phyloP scores from a whole-genome alignment of 192 early-diverging fungal species.

The Oehlia diaphana region DNA sequence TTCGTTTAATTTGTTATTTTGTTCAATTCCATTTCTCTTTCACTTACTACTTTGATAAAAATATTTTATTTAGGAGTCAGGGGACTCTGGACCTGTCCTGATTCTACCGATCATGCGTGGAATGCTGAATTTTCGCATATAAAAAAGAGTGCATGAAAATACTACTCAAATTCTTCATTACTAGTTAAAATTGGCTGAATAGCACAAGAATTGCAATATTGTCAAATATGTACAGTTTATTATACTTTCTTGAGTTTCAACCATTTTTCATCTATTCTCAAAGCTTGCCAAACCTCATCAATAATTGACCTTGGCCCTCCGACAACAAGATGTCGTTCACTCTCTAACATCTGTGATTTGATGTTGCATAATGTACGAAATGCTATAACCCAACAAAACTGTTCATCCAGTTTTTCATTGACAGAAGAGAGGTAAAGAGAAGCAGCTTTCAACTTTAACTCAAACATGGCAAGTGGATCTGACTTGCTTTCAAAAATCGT shows the following conservation, averaged over 20 bases:
- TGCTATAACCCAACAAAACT: constrained; percentile 14
- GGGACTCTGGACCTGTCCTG: too few relatives aligned
- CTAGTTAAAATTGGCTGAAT: too few relatives aligned
- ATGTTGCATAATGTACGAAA: constrained; percentile 18
- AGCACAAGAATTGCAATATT: too few relatives aligned
- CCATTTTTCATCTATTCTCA: neutral
- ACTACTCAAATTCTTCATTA: too few relatives aligned
- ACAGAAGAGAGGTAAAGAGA: neutral
- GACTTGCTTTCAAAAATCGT: neutral
- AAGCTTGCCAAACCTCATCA: neutral
- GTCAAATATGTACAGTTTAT: too few relatives aligned
- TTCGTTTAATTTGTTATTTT: too few relatives aligned
- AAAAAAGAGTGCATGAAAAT: too few relatives aligned
- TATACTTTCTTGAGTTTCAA: neutral
- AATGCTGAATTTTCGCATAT: too few relatives aligned
- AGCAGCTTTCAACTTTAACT: constrained; percentile 18
- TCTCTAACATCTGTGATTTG: constrained; percentile 15
- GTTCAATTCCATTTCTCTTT: too few relatives aligned
- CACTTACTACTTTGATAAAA: too few relatives aligned
- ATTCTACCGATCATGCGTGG: too few relatives aligned
- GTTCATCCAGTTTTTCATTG: neutral
- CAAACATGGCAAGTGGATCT: neutral
- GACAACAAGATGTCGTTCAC: neutral
- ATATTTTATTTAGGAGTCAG: too few relatives aligned
- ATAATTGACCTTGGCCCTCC: constrained; percentile 10